Percentiles rank a stretch among this genome's conserved stretches.
Conservation (phyloP, 495 filamentous ascomycete genomes). For the Saxispiralis lemnorum region DNA sequence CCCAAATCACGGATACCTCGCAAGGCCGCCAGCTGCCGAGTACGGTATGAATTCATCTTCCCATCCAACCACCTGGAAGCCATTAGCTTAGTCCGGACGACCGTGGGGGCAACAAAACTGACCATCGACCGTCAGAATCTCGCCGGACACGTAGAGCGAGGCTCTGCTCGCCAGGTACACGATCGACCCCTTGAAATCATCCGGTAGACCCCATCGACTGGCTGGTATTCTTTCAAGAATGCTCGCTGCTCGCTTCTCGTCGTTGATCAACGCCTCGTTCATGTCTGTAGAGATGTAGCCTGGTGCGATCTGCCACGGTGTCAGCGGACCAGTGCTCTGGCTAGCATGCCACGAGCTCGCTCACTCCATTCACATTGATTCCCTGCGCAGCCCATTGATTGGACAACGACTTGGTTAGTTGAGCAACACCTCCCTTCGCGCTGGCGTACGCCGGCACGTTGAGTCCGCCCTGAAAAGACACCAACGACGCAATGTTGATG, state of each 20-base stretch:
- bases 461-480: constrained; percentile 79
- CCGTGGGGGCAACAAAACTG: no score
- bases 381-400: constrained; percentile 73
- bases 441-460: constrained; percentile 83
- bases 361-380: constrained; percentile 29
- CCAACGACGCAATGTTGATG: constrained; percentile 70
- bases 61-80: no score
- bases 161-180: constrained; percentile 62
- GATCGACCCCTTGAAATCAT: constrained; percentile 72
- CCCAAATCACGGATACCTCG: no score
- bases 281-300: constrained; percentile 80
- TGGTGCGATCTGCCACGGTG: constrained; percentile 23
- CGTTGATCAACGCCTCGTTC: constrained; percentile 65
- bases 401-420: constrained; percentile 68
- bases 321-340: no score
- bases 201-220: constrained; percentile 66
- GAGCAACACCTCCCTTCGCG: constrained; percentile 66
- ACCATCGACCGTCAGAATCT: constrained; percentile 67
- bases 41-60: no score
- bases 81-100: no score
- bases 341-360: not conserved
- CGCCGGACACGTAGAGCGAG: constrained; percentile 64
- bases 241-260: constrained; percentile 45
- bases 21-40: no score
- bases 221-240: constrained; percentile 72